Percentiles rank a stretch among this genome's conserved stretches.
phyloP scores from a whole-genome alignment of 768 basidiomycete genomes.

The Xerocomellus dryophilus region DNA sequence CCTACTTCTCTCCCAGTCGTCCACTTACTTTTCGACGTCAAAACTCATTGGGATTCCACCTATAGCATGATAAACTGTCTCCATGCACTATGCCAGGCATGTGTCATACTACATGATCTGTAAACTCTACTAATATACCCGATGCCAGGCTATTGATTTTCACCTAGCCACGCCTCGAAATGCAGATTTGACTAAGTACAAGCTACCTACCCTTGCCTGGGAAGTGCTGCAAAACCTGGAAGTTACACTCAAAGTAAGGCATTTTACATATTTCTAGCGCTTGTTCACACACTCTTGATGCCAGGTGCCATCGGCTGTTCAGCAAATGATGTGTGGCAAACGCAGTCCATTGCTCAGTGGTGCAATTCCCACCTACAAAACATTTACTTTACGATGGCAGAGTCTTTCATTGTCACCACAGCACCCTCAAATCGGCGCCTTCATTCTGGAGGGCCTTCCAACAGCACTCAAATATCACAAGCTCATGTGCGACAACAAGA shows the following conservation, averaged over 20 bases:
- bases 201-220: not conserved
- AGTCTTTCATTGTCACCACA: not conserved
- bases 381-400: not conserved
- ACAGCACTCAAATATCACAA: not conserved
- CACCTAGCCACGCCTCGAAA: not conserved
- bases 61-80: not conserved
- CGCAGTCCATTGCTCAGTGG: not conserved
- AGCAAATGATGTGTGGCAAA: not conserved
- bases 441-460: not conserved
- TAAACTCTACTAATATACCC: too few relatives aligned
- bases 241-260: too few relatives aligned
- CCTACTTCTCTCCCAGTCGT: too few relatives aligned
- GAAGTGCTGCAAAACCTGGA: not conserved
- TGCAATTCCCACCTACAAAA: not conserved
- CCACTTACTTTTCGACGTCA: not conserved
- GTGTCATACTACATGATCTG: not conserved
- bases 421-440: not conserved
- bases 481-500: not conserved
- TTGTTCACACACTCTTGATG: not conserved
- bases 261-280: not conserved
- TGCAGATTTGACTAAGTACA: not conserved
- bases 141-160: not conserved
- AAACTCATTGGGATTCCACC: not conserved
- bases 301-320: not conserved
- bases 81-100: not conserved